Conservation (phyloP, 2,329 filamentous ascomycete species). For the Talaromyces albobiverticillius region DNA sequence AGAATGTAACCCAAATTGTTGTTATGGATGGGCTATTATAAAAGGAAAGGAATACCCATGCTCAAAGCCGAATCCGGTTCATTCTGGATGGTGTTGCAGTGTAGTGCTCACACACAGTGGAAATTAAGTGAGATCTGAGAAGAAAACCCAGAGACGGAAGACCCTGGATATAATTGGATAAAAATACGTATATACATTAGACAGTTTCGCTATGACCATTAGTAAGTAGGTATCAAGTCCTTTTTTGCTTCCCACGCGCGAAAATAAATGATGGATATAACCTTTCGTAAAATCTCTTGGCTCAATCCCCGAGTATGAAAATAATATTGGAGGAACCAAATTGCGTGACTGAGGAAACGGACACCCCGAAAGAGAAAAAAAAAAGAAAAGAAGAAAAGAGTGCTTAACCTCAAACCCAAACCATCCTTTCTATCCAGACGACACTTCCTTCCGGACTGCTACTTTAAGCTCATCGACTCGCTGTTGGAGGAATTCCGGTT, state of each 20-base stretch:
- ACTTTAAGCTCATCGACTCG: conserved; percentile 16
- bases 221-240: neutral
- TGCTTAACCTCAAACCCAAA: neutral
- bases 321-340: too few species aligned
- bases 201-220: neutral
- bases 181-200: neutral
- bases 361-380: too few species aligned
- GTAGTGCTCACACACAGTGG: too few species aligned
- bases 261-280: neutral
- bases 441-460: conserved; percentile 5
- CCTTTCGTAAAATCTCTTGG: neutral
- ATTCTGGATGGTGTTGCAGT: too few species aligned
- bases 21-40: too few species aligned
- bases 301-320: too few species aligned
- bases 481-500: conserved; percentile 16
- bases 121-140: too few species aligned
- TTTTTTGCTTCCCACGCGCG: neutral
- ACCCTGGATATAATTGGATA: too few species aligned
- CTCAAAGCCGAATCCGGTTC: too few species aligned
- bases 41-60: too few species aligned
- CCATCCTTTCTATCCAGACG: neutral
- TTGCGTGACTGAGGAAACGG: too few species aligned
- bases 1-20: neutral
- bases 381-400: neutral
- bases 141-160: too few species aligned